Evolutionary conservation across 345 rosid genomes (phyloP).

Genomic region (Eucalyptus regnans): DNA sequence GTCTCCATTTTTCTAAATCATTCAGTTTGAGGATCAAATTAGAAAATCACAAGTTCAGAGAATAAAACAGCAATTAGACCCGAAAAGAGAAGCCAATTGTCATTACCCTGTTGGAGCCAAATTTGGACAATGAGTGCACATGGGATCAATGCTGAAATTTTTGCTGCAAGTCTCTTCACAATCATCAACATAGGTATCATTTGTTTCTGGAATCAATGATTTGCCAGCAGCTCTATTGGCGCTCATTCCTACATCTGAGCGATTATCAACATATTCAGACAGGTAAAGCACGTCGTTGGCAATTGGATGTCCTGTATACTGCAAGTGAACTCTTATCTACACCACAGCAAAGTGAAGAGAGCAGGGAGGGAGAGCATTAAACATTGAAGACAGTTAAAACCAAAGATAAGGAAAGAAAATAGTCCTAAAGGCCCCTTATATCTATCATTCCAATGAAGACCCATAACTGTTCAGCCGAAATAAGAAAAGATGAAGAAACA

Average conservation of each 20-base stretch:
- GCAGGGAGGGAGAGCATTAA: not conserved
- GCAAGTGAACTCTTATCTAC: slow-evolving; percentile 93
- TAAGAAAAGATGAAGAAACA: not conserved
- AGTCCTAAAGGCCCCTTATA: not conserved
- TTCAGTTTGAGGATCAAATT: not conserved
- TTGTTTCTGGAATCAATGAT: not conserved
- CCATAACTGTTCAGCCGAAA: not conserved
- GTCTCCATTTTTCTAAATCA: no score
- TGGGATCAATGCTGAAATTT: slow-evolving; percentile 53
- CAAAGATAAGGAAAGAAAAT: not conserved
- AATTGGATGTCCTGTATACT: slow-evolving; percentile 75
- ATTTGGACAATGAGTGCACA: slow-evolving; percentile 75
- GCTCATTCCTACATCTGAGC: slow-evolving; percentile 20
- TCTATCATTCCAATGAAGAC: not conserved
- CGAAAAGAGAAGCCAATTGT: not conserved
- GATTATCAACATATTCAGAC: slow-evolving; percentile 17
- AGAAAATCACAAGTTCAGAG: not conserved
- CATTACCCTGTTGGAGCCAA: slow-evolving; percentile 69
- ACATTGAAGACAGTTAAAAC: not conserved
- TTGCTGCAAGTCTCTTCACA: slow-evolving; percentile 29
- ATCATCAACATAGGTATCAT: not conserved
- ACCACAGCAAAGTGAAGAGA: not conserved
- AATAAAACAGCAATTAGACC: not conserved
- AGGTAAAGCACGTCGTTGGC: slow-evolving; percentile 87
- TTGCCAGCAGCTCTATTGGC: slow-evolving; percentile 30